These are phyloP conservation scores for Xylaria sp. DNA, from an alignment of 2,329 filamentous ascomycete species.

Conservation along the genomic window DNA sequence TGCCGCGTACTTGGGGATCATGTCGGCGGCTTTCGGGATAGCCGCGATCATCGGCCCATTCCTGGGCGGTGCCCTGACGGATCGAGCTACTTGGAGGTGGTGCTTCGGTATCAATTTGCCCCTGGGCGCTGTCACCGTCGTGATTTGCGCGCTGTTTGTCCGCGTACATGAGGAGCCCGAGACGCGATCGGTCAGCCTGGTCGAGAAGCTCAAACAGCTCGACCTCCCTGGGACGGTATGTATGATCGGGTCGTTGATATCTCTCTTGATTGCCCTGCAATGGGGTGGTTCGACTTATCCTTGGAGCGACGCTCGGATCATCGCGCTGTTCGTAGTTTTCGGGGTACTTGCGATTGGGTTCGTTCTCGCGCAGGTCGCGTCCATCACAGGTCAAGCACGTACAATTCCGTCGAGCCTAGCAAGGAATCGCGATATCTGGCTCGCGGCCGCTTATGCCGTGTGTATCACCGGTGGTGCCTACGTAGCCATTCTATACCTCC, in stretches of 20 bases:
- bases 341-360: conserved; percentile 1
- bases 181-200: not conserved
- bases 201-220: conserved; percentile 6
- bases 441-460: conserved; percentile 19
- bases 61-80: conserved; percentile 13
- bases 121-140: conserved; percentile 1
- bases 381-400: not conserved
- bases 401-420: conserved; percentile 10
- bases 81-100: conserved; percentile 13
- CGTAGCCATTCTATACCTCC: conserved; percentile 10
- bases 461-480: conserved; percentile 18
- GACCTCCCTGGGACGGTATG: conserved; percentile 8
- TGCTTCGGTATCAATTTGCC: conserved; percentile 6
- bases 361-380: conserved; percentile 1
- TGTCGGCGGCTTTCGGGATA: conserved; percentile 14
- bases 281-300: conserved; percentile 6
- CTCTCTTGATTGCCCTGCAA: conserved; percentile 3
- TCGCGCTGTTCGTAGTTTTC: conserved; percentile 3
- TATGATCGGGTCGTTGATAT: conserved; percentile 10
- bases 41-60: conserved; percentile 20
- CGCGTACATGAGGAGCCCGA: not conserved
- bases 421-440: conserved; percentile 21
- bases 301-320: conserved; percentile 2
- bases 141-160: conserved; percentile 1
- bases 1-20: conserved; percentile 15